These are phyloP conservation scores for Teratosphaeria nubilosa DNA, from an alignment of 2,329 filamentous ascomycete species.

Conservation along the genomic window DNA sequence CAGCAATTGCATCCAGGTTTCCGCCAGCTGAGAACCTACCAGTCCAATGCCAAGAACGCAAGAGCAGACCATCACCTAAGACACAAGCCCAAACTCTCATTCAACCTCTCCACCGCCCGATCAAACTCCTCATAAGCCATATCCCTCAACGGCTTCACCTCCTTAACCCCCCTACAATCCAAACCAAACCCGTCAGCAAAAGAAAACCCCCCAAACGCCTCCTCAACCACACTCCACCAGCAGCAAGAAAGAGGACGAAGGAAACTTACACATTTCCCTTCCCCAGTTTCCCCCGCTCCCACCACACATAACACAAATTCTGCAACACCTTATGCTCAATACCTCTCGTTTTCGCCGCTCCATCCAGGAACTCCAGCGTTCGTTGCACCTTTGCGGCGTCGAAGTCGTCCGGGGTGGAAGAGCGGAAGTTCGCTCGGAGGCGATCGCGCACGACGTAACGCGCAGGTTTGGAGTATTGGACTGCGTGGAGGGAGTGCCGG, in stretches of 20 bases:
- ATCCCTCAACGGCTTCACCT: constrained; percentile 4
- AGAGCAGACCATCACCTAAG: constrained; percentile 16
- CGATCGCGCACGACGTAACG: constrained; percentile 51
- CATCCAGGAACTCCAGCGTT: constrained; percentile 60
- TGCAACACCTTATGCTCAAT: constrained; percentile 64
- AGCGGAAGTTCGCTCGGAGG: constrained; percentile 42
- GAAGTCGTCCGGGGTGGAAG: constrained; percentile 36
- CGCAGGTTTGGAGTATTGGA: constrained; percentile 60
- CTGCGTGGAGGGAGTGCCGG: constrained; percentile 55
- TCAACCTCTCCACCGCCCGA: constrained; percentile 61
- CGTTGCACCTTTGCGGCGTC: constrained; percentile 47
- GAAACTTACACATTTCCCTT: constrained; percentile 20
- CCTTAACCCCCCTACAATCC: not conserved
- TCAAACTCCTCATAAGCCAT: constrained; percentile 53
- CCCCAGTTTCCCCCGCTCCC: constrained; percentile 27
- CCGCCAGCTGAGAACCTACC: no score
- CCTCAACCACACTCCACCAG: not conserved
- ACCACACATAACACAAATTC: constrained; percentile 50
- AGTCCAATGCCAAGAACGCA: not conserved
- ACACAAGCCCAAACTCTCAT: constrained; percentile 60
- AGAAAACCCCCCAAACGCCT: not conserved
- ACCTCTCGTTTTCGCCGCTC: constrained; percentile 53
- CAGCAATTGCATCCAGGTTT: no score
- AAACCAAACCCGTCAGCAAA: not conserved
- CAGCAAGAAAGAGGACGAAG: not conserved